Conservation (phyloP, 805 yeast genomes). For the Cyberlindnera saturnus region DNA sequence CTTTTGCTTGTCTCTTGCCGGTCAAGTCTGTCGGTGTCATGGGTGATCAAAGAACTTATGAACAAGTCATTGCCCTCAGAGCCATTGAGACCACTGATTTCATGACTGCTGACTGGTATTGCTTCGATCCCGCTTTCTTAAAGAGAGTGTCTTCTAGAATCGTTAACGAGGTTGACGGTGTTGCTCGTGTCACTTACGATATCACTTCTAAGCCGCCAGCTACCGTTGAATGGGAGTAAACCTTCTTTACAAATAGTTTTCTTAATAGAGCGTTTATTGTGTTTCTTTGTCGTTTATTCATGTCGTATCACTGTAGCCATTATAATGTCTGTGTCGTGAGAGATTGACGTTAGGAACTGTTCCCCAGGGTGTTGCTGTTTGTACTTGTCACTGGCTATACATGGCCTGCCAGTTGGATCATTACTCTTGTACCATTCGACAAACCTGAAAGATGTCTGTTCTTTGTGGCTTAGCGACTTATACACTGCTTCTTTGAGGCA, state of each 20-base stretch:
- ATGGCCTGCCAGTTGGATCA: conserved; percentile 38
- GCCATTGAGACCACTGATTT: conserved; percentile 97
- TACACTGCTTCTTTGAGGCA: conserved; percentile 70
- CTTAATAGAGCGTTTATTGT: background rate
- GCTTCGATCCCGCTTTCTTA: conserved; percentile 86
- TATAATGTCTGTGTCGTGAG: conserved; percentile 62
- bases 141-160: conserved; percentile 92
- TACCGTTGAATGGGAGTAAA: conserved; percentile 97
- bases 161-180: conserved; percentile 98
- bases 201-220: conserved; percentile 99
- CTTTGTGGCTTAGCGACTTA: conserved; percentile 45
- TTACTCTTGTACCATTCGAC: conserved; percentile 51
- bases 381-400: conserved; percentile 30
- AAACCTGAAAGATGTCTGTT: conserved; percentile 51
- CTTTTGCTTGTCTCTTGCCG: conserved; percentile 94
- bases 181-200: conserved; percentile 97
- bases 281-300: background rate
- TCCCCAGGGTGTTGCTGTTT: conserved; percentile 28
- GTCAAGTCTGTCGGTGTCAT: conserved; percentile 98
- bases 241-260: background rate
- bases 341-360: conserved; percentile 45
- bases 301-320: conserved; percentile 50
- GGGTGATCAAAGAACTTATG: conserved; percentile 99
- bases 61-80: conserved; percentile 97
- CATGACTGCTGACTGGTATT: conserved; percentile 99